These are phyloP conservation scores for Aspergillus texensis DNA, from an alignment of 2,329 filamentous ascomycete species.

Conservation along the genomic window DNA sequence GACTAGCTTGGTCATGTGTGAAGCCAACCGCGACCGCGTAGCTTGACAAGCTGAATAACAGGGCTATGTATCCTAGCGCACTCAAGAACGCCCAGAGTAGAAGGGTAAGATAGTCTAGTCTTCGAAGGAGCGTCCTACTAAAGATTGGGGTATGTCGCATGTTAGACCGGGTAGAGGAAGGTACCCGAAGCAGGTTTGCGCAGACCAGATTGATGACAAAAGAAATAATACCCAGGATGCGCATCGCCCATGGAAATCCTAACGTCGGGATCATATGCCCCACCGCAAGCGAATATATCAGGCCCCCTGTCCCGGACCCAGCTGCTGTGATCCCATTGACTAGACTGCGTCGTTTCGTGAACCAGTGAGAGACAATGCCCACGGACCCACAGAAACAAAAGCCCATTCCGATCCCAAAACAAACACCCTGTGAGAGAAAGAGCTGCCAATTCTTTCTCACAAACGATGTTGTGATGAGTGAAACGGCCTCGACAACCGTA, in stretches of 20 bases:
- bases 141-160: neutral
- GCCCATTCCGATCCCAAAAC: neutral
- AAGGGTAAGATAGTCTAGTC: neutral
- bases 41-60: slow-evolving; percentile 64
- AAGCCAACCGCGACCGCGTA: slow-evolving; percentile 62
- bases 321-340: slow-evolving; percentile 1
- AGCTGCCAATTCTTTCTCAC: neutral
- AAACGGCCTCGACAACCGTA: neutral
- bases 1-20: slow-evolving; percentile 55
- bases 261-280: neutral
- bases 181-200: neutral
- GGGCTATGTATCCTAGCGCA: slow-evolving; percentile 63
- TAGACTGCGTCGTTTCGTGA: neutral
- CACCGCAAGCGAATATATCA: neutral
- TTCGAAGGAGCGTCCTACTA: neutral
- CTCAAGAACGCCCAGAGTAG: slow-evolving; percentile 38
- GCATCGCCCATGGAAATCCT: neutral
- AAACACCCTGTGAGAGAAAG: neutral
- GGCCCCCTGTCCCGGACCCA: neutral
- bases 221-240: neutral
- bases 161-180: neutral
- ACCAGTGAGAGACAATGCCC: slow-evolving; percentile 1
- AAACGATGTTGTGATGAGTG: neutral
- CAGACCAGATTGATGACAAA: neutral
- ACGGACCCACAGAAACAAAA: neutral